Conservation (phyloP, 208 protist genomes). For the Porcisia deanei region DNA sequence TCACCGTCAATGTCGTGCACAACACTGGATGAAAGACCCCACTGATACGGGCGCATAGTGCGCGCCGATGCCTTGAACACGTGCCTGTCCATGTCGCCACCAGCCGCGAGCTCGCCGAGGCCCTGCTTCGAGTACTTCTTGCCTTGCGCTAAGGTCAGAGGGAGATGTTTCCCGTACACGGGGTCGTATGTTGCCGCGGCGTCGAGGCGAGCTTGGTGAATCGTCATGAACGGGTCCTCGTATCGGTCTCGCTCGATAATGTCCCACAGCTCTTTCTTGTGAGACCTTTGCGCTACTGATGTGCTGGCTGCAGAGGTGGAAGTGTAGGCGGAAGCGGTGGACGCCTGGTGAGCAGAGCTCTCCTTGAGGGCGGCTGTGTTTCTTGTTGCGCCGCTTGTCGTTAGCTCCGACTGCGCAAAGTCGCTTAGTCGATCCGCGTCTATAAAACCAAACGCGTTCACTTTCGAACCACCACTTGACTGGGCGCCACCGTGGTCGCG, state of each 20-base stretch:
- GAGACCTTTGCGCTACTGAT: background rate
- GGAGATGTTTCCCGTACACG: slow-evolving; percentile 54
- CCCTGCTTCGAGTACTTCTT: slow-evolving; percentile 67
- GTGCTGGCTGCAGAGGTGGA: slow-evolving; percentile 2
- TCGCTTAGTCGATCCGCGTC: slow-evolving; percentile 47
- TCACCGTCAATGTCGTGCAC: slow-evolving; percentile 82
- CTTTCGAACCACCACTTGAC: background rate
- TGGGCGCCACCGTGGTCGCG: slow-evolving; percentile 5
- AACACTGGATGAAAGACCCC: slow-evolving; percentile 49
- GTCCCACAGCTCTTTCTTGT: slow-evolving; percentile 57
- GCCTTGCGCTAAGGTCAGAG: slow-evolving; percentile 61
- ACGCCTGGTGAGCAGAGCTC: background rate
- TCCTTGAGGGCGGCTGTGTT: background rate
- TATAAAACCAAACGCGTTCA: slow-evolving; percentile 74
- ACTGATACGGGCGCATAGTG: slow-evolving; percentile 46
- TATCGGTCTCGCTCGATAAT: slow-evolving; percentile 67
- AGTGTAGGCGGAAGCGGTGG: background rate
- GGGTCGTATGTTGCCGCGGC: slow-evolving; percentile 68
- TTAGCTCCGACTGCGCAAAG: slow-evolving; percentile 1
- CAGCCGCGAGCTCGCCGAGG: slow-evolving; percentile 64
- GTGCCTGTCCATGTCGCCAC: slow-evolving; percentile 70
- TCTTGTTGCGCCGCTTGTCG: background rate
- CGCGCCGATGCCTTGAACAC: slow-evolving; percentile 51
- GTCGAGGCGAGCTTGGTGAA: slow-evolving; percentile 89
- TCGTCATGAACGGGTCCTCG: slow-evolving; percentile 69